phyloP scores from a whole-genome alignment of 345 rosid genomes.

The Aegle marmelos region DNA sequence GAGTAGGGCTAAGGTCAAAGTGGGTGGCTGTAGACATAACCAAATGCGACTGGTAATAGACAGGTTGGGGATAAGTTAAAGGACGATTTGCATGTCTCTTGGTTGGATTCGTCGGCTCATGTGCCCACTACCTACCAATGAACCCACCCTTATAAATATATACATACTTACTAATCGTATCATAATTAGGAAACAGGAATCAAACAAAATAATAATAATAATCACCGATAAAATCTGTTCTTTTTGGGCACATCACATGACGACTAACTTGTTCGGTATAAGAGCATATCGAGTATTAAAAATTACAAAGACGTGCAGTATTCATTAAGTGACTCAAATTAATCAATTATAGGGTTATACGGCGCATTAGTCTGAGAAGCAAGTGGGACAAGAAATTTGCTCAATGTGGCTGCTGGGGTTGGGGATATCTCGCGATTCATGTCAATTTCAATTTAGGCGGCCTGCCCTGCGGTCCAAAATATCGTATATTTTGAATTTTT shows the following conservation, averaged over 20 bases:
- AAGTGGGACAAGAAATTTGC: too few species aligned
- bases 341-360: neutral
- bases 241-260: neutral
- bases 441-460: too few species aligned
- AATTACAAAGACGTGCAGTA: neutral
- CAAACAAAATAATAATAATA: neutral
- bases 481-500: neutral
- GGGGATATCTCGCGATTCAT: too few species aligned
- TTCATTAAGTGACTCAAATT: neutral
- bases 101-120: slow-evolving; percentile 29
- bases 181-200: too few species aligned
- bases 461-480: too few species aligned
- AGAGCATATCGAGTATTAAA: neutral
- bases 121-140: slow-evolving; percentile 23
- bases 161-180: too few species aligned
- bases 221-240: neutral
- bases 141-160: neutral
- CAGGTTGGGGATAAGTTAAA: slow-evolving; percentile 13
- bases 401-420: too few species aligned
- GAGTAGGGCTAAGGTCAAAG: slow-evolving; percentile 18
- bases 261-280: neutral
- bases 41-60: neutral
- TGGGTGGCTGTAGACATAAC: slow-evolving; percentile 18
- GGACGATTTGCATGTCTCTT: neutral
- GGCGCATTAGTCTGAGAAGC: too few species aligned